A percentile compares a stretch with the other conserved stretches of the same genome.
phyloP scores from a whole-genome alignment of 371 early-diverging fungal genomes.

The Syncephalastrum sp. region DNA sequence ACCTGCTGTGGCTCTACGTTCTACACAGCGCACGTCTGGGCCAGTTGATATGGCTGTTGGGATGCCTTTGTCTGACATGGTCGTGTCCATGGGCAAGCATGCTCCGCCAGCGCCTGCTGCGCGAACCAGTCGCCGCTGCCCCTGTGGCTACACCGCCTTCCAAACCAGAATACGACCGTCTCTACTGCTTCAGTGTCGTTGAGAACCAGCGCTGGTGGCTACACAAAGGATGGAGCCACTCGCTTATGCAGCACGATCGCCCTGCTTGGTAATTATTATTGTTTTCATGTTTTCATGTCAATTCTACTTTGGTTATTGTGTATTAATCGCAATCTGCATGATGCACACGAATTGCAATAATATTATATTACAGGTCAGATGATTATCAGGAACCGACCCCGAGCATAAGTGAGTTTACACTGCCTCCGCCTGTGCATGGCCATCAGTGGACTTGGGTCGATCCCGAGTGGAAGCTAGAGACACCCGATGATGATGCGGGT shows the following conservation, averaged over 20 bases:
- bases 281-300: not conserved
- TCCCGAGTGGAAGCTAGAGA: conserved; percentile 15
- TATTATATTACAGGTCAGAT: conserved; percentile 22
- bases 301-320: not conserved
- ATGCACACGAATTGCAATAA: not conserved
- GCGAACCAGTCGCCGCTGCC: not conserved
- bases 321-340: not conserved
- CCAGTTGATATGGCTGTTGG: conserved; percentile 6
- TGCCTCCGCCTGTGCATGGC: conserved; percentile 18
- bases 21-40: conserved; percentile 1
- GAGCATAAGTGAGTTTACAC: conserved; percentile 15
- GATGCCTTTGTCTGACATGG: conserved; percentile 8
- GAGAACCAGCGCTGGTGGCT: conserved; percentile 38
- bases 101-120: conserved; percentile 6
- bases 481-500: conserved; percentile 6
- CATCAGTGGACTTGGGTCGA: conserved; percentile 15
- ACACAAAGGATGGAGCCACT: conserved; percentile 24
- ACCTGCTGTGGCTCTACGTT: conserved; percentile 2
- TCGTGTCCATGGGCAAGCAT: conserved; percentile 9
- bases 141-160: not conserved
- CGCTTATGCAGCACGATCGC: conserved; percentile 23
- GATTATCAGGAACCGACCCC: conserved; percentile 23
- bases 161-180: conserved; percentile 9
- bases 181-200: conserved; percentile 25
- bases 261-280: conserved; percentile 25